Base-by-base conservation (phyloP, 257 asterid genomes). In the Jacaranda mimosifolia region DNA sequence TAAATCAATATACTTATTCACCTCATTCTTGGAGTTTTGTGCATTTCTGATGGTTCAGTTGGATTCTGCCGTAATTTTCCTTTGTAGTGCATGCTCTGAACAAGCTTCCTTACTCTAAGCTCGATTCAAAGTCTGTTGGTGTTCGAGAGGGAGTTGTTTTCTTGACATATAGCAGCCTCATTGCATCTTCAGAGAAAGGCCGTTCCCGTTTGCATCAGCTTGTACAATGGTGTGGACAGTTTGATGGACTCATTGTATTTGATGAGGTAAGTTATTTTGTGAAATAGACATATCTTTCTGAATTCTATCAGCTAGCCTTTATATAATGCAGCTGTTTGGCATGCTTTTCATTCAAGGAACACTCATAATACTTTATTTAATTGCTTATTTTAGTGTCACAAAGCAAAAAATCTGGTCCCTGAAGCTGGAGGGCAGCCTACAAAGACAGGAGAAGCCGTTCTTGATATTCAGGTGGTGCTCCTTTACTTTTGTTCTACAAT, bases 171-270 rank as follows among this genome's bases (percentile, higher is more conserved):
- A 96, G 93, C 87, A 96, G 99, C 87, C 95, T 96, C 80, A 96
- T 96, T 81, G 97, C 99, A 72, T 96, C 99, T 81, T 91, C 99
- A n/a, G 99, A 93, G 88, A 96, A 72, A 87, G 99, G 99, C 3
- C 92, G 97, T 67, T 85, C 96, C 60, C 99, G 99, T 72, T 83
- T 96, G 83, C 92, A 87, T 56, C 99, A 96, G 87, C 99, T 96
- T 86, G 96, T 89, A 46, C 96, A 90, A 80, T 96, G 99, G 99
- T 89, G 90, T 85, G 98, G 92, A 68, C 88, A 93, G 57, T 88
- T 65, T 81, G 97, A 96, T 83, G 98, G 97, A 49, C 96, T 96
- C 13, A 53, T 96, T 72, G 86, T 96, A 82, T 93, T 96, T 90
- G 99, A 96, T 69, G 99, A 96, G 98, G 99, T 90, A 85, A 71